Percentiles rank a stretch among this genome's conserved stretches.
These are phyloP conservation scores for Colletotrichum ledebouriae DNA, from an alignment of 2,329 filamentous ascomycete genomes.

Conservation along the genomic window DNA sequence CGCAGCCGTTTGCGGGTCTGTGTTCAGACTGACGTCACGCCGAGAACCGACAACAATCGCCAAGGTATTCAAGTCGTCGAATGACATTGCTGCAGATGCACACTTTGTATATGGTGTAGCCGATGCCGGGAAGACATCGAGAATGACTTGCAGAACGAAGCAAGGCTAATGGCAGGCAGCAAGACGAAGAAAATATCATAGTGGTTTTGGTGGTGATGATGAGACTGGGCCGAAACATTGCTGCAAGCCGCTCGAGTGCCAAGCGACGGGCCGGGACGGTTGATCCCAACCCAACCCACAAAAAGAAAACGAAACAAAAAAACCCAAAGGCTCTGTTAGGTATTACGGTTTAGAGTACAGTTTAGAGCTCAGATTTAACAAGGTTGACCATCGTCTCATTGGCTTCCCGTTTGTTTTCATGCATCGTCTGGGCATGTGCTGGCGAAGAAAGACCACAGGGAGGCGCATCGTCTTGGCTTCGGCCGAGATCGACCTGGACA, in stretches of 20 bases:
- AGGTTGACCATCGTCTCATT: neutral
- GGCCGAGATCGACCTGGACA: constrained; percentile 3
- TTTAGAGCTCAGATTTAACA: neutral
- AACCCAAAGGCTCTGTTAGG: no score
- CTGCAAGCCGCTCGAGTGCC: constrained; percentile 24
- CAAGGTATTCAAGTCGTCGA: neutral
- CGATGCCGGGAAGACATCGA: neutral
- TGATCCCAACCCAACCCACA: neutral
- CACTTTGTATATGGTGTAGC: neutral
- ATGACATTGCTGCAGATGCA: neutral
- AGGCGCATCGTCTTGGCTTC: constrained; percentile 16
- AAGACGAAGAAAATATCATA: constrained; percentile 15
- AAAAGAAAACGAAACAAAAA: no score
- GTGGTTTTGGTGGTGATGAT: neutral
- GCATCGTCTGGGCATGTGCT: neutral
- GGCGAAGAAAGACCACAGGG: neutral
- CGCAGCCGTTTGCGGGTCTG: constrained; percentile 30
- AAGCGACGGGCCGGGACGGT: constrained; percentile 25
- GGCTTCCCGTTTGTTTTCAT: neutral
- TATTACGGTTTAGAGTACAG: no score
- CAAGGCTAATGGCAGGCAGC: constrained; percentile 23
- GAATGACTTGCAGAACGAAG: neutral
- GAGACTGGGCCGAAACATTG: constrained; percentile 35
- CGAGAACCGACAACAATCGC: neutral
- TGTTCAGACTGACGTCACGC: neutral